Evolutionary conservation across 2,329 filamentous ascomycete genomes (phyloP), one percentile per base, ranked within the genome.

Genomic region (Trichophyton simii): DNA sequence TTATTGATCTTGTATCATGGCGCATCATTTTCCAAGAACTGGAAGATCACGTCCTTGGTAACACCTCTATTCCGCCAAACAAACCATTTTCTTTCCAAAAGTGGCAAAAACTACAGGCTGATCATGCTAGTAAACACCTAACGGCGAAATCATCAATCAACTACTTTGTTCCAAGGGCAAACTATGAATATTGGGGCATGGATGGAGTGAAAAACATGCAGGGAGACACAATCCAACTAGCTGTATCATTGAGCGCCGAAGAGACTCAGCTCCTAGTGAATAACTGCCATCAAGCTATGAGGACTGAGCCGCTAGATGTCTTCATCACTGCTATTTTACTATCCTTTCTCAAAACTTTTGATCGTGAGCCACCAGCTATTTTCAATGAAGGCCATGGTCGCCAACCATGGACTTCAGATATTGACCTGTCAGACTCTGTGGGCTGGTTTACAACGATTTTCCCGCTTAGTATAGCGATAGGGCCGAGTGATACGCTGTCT

Each of bases 311-410:
- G 1, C 64, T 74, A 42, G 73, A 75, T 58, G 63, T 75, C n/a
- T 60, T 75, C 15, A 66, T 75, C 15, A 64, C 73, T 11, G 65
- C 74, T 62, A 60, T 72, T 70, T 59, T 75, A 67, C 52, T 78
- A 50, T 78, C 78, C 0, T 80, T 80, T 67, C 66, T 66, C 4
- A 70, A 68, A 18, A 68, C 71, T 0, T 80, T 80, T 62, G 74
- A 78, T 48, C 70, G 78, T 28, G 65, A 69, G 3, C 64, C 72
- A 1, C 73, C 77, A 0, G 74, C 75, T 0, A 71, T 80, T 15
- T 78, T 77, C 65, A 79, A 78, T 52, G 78, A 80, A 67, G 76
- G 77, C 0, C 78, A 80, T 61, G 78, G 78, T 5, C 73, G 78
- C 20, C 77, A 79, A 64, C 64, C 75, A 0, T 79, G 76, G 70